Conservation (phyloP, 768 basidiomycete genomes). For the Fomitopsis pulvina region DNA sequence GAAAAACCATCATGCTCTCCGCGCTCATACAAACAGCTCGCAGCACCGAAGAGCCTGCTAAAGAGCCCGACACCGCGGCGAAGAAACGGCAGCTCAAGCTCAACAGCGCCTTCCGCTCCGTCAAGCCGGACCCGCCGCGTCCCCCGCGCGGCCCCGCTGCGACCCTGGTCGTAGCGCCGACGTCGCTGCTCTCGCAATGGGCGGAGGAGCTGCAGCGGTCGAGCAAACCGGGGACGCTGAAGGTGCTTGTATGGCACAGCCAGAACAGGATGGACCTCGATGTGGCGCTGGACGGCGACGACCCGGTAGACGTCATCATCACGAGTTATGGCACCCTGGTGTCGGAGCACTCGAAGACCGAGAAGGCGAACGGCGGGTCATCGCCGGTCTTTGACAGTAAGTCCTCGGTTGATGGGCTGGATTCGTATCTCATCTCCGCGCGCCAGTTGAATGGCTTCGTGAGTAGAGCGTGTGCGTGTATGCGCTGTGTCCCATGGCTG, state of each 20-base stretch:
- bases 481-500: background rate
- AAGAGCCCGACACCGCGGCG: conserved; percentile 19
- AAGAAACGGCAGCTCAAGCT: conserved; percentile 56
- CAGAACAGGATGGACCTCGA: conserved; percentile 76
- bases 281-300: conserved; percentile 44
- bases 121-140: conserved; percentile 10
- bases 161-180: conserved; percentile 89
- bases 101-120: conserved; percentile 54
- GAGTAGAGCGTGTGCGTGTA: too few species aligned
- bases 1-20: conserved; percentile 91
- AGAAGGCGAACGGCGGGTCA: conserved; percentile 37
- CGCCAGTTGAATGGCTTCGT: conserved; percentile 70
- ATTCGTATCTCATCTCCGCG: background rate
- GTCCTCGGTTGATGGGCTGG: conserved; percentile 11
- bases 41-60: conserved; percentile 34
- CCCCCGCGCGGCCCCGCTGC: conserved; percentile 38
- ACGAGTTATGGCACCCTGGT: conserved; percentile 89
- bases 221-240: conserved; percentile 60
- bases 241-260: conserved; percentile 81
- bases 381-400: conserved; percentile 70
- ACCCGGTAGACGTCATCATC: conserved; percentile 73
- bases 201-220: conserved; percentile 85
- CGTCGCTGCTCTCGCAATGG: conserved; percentile 91
- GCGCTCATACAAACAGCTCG: conserved; percentile 80
- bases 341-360: conserved; percentile 77